phyloP scores from a whole-genome alignment of 73 alveolate species.

The Blepharisma japonicum region DNA sequence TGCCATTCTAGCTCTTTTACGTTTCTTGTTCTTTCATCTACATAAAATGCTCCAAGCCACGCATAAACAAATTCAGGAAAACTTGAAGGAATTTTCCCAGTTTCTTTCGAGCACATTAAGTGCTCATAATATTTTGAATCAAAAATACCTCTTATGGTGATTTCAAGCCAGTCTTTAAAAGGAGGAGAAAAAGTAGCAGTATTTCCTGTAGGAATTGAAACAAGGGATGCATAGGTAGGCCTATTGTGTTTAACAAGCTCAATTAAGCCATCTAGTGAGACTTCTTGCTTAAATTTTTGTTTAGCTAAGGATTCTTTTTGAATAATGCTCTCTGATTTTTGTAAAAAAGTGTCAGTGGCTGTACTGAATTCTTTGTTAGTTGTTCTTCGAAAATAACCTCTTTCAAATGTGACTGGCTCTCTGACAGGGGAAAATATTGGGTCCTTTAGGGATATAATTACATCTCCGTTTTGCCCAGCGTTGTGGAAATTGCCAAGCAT shows the following conservation, averaged over 20 bases:
- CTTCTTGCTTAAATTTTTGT: background rate
- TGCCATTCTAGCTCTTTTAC: constrained; percentile 52
- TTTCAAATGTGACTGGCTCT: constrained; percentile 6
- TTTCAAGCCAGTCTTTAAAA: constrained; percentile 49
- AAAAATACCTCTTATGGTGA: constrained; percentile 52
- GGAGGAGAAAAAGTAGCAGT: constrained; percentile 41
- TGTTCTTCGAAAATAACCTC: background rate
- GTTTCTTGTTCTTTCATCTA: constrained; percentile 42
- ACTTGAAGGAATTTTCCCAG: constrained; percentile 35
- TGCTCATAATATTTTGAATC: constrained; percentile 49
- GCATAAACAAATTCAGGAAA: constrained; percentile 56
- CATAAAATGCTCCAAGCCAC: constrained; percentile 65
- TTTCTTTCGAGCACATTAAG: constrained; percentile 29
- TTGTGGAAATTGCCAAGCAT: background rate
- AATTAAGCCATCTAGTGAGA: background rate
- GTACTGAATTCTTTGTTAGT: background rate
- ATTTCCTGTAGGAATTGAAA: background rate
- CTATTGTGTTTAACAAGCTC: background rate
- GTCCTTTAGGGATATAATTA: background rate
- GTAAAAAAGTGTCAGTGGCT: background rate
- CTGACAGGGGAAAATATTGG: background rate
- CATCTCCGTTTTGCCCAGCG: background rate
- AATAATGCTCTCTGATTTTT: background rate
- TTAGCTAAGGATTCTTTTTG: constrained; percentile 5
- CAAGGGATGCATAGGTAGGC: constrained; percentile 30